Evolutionary conservation across 768 basidiomycete species (phyloP), one percentile per base, ranked within the genome.

Genomic region (Mycena olivaceomarginata): DNA sequence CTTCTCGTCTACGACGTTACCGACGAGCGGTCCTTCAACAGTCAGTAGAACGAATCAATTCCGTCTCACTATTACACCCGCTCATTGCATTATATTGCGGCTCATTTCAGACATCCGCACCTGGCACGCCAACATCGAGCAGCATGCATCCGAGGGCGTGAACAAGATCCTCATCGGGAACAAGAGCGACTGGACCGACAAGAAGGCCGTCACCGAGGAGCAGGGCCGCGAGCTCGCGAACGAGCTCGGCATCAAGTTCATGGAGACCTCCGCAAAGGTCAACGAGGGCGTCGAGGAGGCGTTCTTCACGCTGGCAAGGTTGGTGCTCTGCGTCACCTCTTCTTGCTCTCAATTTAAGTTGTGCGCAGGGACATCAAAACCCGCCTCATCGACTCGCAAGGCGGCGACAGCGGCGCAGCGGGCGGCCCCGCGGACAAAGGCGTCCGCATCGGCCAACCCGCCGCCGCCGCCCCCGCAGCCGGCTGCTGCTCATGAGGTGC

Each of bases 211-310:
- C 72, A 79, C 78, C 25, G 78, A 79, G 60, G 78, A 76, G 60
- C 78, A 79, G 51, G 78, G 78, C 64, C 75, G 75, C 59, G 97
- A 98, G 91, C 96, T 99, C 82, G 97, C 98, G 39, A 97, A 99
- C 84, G 97, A 99, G 84, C 90, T 99, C 80, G 91, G 90, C 77
- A 94, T 99, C 81, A 94, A 97, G 63, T 99, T 98, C 94, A 88
- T 99, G 84, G 98, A 99, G 90, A 99, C 98, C 15, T 97, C 96
- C n/a, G 98, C 98, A 46, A 99, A 99, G 95, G 97, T 96, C 82
- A 97, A 98, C 69, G 98, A 97, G 77, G 98, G 98, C 81, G 98
- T 99, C 76, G 98, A 99, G 86, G 97, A 99, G 86, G 98, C 98
- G 7, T 99, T 99, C 93, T 94, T 99, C 90, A 98, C 97, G 41